Conservation (phyloP, 2,329 filamentous ascomycete species). For the Botrytis pseudocinerea region DNA sequence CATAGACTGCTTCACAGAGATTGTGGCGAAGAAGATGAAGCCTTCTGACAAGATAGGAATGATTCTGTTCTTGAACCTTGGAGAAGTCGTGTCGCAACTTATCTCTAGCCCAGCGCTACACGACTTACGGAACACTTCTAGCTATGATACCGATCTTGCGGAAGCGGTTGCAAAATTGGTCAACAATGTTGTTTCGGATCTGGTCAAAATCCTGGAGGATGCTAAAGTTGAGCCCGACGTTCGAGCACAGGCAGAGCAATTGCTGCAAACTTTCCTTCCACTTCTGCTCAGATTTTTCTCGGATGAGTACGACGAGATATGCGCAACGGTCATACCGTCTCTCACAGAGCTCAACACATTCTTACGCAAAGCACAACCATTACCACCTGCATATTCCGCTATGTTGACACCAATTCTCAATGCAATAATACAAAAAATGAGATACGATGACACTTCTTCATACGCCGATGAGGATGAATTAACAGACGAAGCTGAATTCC, state of each 20-base stretch:
- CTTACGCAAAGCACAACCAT: constrained; percentile 73
- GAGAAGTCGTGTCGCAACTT: constrained; percentile 81
- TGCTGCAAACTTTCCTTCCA: constrained; percentile 81
- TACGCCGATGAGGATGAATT: constrained; percentile 95
- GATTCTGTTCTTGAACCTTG: constrained; percentile 86
- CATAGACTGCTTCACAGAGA: constrained; percentile 93
- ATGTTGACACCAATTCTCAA: constrained; percentile 88
- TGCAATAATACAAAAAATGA: constrained; percentile 93
- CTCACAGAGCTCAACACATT: constrained; percentile 91
- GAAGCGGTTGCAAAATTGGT: constrained; percentile 95
- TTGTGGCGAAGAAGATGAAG: constrained; percentile 98
- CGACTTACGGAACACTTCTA: constrained; percentile 75
- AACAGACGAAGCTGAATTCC: constrained; percentile 95
- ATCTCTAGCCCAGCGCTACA: constrained; percentile 78
- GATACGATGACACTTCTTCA: constrained; percentile 89
- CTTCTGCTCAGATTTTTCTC: constrained; percentile 92
- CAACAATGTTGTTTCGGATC: constrained; percentile 83
- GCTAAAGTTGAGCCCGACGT: constrained; percentile 59
- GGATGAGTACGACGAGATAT: constrained; percentile 97
- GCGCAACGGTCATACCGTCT: constrained; percentile 90
- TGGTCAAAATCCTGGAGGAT: constrained; percentile 83
- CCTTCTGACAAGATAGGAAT: constrained; percentile 89
- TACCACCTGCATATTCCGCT: constrained; percentile 73
- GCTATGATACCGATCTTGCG: constrained; percentile 93
- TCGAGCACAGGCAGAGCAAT: constrained; percentile 73